phyloP scores from a whole-genome alignment of 306 rosid genomes.

The Begonia fuchsioides region DNA sequence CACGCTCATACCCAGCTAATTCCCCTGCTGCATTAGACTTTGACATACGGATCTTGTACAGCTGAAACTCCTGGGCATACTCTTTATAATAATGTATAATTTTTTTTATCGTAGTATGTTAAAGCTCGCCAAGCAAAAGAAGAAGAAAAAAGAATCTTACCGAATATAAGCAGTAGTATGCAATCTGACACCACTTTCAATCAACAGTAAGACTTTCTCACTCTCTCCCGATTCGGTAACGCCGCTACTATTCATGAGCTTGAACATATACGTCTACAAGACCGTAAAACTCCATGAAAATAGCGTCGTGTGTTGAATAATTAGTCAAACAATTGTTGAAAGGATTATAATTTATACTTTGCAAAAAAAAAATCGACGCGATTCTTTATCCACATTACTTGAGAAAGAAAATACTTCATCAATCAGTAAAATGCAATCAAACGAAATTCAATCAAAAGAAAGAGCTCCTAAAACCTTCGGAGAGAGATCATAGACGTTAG shows the following conservation, averaged over 20 bases:
- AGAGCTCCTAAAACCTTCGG: slow-evolving; percentile 46
- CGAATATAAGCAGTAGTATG: slow-evolving; percentile 81
- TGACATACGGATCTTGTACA: too few species aligned
- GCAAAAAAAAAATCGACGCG: too few species aligned
- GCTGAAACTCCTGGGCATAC: too few species aligned
- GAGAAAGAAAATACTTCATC: neutral
- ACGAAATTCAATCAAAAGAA: neutral
- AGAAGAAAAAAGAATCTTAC: slow-evolving; percentile 17
- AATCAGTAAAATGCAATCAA: neutral
- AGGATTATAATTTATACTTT: too few species aligned
- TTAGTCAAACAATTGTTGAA: neutral
- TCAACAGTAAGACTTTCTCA: slow-evolving; percentile 73
- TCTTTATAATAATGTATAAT: too few species aligned
- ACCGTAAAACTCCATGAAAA: neutral
- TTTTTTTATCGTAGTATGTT: too few species aligned
- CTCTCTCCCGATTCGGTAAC: slow-evolving; percentile 92
- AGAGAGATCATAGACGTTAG: slow-evolving; percentile 80
- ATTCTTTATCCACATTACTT: too few species aligned
- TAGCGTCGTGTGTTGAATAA: neutral
- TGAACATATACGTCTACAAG: slow-evolving; percentile 74
- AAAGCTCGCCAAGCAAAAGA: neutral
- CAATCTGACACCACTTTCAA: slow-evolving; percentile 91
- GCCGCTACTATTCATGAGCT: slow-evolving; percentile 92
- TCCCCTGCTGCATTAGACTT: too few species aligned
- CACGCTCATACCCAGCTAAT: too few species aligned